Percentiles rank a stretch among this genome's conserved stretches.
phyloP scores from a whole-genome alignment of 306 rosid genomes.

The Pyrus communis region DNA sequence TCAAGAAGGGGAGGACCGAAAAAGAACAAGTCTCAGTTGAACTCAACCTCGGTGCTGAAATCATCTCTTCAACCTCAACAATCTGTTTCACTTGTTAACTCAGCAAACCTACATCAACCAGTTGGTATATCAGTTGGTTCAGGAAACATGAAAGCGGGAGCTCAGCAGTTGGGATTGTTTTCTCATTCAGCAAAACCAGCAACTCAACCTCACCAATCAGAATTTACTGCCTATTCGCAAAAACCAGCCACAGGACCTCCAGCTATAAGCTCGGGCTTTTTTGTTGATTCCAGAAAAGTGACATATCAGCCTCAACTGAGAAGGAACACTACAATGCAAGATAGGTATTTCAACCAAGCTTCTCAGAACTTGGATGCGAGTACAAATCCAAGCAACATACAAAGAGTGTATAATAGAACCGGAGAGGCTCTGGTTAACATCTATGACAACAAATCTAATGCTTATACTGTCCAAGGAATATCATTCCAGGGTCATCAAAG shows the following conservation, averaged over 20 bases:
- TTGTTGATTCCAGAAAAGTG: not conserved
- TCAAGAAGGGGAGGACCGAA: conserved; percentile 30
- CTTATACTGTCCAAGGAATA: too few relatives aligned
- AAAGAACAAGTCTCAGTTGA: conserved; percentile 26
- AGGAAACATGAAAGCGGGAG: not conserved
- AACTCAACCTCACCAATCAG: not conserved
- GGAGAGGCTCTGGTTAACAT: not conserved
- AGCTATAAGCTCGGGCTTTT: not conserved
- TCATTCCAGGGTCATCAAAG: conserved; percentile 1
- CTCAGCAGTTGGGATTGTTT: conserved; percentile 6
- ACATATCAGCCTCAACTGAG: not conserved
- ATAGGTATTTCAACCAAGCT: conserved; percentile 13
- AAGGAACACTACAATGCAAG: not conserved
- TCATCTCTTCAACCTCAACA: conserved; percentile 12
- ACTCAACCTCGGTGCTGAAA: conserved; percentile 12
- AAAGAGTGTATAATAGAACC: not conserved
- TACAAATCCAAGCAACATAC: not conserved
- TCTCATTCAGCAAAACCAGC: not conserved
- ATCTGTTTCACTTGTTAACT: not conserved
- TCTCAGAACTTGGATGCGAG: not conserved
- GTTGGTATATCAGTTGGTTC: not conserved
- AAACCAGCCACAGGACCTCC: not conserved
- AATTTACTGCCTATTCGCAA: not conserved
- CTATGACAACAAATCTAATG: too few relatives aligned
- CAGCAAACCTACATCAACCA: not conserved